A percentile compares a stretch with the other conserved stretches of the same genome.
Conservation (phyloP, 2,329 filamentous ascomycete species). For the Oidium heveae region DNA sequence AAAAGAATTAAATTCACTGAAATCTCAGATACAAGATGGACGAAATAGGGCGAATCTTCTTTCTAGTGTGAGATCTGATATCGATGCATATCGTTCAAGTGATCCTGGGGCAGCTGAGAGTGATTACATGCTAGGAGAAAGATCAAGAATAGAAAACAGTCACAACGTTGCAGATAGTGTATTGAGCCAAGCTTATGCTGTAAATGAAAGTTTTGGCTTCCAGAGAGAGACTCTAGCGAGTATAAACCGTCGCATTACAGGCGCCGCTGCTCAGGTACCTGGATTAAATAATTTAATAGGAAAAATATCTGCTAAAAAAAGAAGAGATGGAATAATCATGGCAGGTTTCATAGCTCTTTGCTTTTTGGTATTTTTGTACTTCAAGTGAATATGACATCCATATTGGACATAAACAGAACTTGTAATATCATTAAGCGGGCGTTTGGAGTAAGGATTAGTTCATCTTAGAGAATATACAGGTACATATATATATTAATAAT, state of each 20-base stretch:
- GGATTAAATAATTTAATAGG: slow-evolving; percentile 81
- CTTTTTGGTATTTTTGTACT: slow-evolving; percentile 64
- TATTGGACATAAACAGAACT: too few species aligned
- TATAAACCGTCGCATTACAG: slow-evolving; percentile 75
- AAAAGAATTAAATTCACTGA: slow-evolving; percentile 55
- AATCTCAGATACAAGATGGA: slow-evolving; percentile 45
- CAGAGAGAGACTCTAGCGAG: slow-evolving; percentile 73
- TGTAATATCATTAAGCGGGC: too few species aligned
- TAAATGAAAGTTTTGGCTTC: slow-evolving; percentile 70
- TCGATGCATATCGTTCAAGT: slow-evolving; percentile 60
- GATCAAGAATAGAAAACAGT: slow-evolving; percentile 62
- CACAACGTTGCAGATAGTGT: slow-evolving; percentile 77
- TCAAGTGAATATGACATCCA: slow-evolving; percentile 25
- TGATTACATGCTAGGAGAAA: slow-evolving; percentile 92
- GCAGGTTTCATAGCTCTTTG: slow-evolving; percentile 79
- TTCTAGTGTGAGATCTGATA: slow-evolving; percentile 74
- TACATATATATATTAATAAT: too few species aligned
- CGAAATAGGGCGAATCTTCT: slow-evolving; percentile 78
- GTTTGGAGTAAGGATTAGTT: too few species aligned
- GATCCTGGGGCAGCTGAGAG: slow-evolving; percentile 69
- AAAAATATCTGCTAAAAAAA: slow-evolving; percentile 82
- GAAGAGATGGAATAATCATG: slow-evolving; percentile 83
- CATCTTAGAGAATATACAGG: too few species aligned
- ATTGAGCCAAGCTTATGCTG: slow-evolving; percentile 82
- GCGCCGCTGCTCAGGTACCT: slow-evolving; percentile 73